Base-by-base conservation (phyloP, 495 filamentous ascomycete species). In the Daldinia bambusicola region DNA sequence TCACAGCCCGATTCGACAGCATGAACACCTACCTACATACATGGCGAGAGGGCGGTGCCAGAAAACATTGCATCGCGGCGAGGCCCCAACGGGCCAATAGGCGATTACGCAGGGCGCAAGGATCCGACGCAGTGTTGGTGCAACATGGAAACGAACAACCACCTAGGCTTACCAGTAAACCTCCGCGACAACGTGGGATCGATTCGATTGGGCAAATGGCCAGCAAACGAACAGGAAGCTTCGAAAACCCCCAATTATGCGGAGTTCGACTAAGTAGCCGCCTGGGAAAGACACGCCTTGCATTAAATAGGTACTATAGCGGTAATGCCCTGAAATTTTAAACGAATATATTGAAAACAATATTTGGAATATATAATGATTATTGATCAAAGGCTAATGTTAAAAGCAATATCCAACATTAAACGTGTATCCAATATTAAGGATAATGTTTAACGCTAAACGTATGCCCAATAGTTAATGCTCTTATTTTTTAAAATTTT, bases 1-100 rank as follows among this genome's bases (percentile, higher is more conserved):
- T 52, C 50, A 52, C 50, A 52, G 50, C 22, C 50, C 50, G 26
- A 52, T 22, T 31, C 48, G 10, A 22, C 43, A 18, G 43, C 43
- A 52, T 20, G n/a, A n/a, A 45, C 37, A 38, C 37, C 37, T 38
- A 40, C 16, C 1, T 18, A 52, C 48, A 52, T 34, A 55, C 31
- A 37, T 16, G 13, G 30, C 50, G 26, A 53, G 14, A 31, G 50
- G 50, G 50, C 50, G 7, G 50, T 53, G 50, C 50, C 8, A 53
- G 22, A 13, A 13, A 20, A 30, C 50, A 53, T 18, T 10, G 45
- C 50, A 16, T 22, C 50, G 8, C 50, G 1, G 26, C 22, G 48
- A 52, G 43, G 16, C 43, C 18, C 43, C 18, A 7, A 31, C 50
- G 30, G 26, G 2, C 50, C 30, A 53, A 53, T 30, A 32, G 30